Evolutionary conservation across 108 stramenopile species (phyloP).

Genomic region (Nitzschia inconspicua): DNA sequence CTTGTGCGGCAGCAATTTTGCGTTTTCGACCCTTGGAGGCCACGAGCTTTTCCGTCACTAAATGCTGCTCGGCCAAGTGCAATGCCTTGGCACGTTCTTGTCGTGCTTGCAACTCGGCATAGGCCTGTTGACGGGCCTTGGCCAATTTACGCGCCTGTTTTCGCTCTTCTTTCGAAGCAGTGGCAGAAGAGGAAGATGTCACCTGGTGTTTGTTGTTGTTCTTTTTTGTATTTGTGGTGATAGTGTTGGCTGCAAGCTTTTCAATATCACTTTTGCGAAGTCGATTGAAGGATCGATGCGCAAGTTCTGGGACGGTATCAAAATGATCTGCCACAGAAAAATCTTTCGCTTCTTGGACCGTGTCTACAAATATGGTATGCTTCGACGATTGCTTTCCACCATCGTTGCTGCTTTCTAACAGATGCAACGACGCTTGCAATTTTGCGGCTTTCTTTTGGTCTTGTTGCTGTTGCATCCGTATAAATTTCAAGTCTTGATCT

Average conservation of each 20-base stretch:
- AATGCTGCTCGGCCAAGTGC: constrained; percentile 61
- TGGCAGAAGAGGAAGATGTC: background rate
- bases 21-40: constrained; percentile 84
- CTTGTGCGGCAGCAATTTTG: constrained; percentile 62
- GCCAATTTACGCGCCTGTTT: constrained; percentile 50
- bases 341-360: constrained; percentile 40
- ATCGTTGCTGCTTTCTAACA: constrained; percentile 46
- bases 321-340: constrained; percentile 91
- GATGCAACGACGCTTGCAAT: constrained; percentile 78
- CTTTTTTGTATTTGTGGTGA: constrained; percentile 2
- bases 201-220: constrained; percentile 13
- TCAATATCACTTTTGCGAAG: constrained; percentile 43
- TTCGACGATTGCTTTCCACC: constrained; percentile 29
- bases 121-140: constrained; percentile 58
- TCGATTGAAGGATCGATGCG: constrained; percentile 84
- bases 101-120: constrained; percentile 86
- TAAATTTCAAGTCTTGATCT: constrained; percentile 94
- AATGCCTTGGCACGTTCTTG: constrained; percentile 52
- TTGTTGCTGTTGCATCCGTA: constrained; percentile 75
- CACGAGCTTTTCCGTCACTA: constrained; percentile 81
- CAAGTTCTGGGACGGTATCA: constrained; percentile 85
- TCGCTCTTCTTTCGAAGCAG: constrained; percentile 18
- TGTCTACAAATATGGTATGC: constrained; percentile 82
- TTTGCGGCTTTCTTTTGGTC: constrained; percentile 75
- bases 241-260: constrained; percentile 33